Conservation (phyloP, 352 stramenopile species). For the Pythium aphanidermatum region DNA sequence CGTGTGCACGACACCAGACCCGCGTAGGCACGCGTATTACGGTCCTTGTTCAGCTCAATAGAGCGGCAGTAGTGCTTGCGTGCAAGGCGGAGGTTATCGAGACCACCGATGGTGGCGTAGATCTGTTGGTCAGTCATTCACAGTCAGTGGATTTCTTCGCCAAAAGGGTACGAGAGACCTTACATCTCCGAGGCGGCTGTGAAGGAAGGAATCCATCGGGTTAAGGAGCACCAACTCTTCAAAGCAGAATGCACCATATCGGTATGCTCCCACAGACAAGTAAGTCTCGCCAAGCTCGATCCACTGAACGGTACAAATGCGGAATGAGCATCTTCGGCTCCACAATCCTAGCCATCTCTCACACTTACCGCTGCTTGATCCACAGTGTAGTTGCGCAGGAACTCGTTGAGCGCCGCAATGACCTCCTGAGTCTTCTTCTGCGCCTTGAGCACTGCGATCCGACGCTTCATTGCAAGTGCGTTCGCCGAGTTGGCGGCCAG, state of each 20-base stretch:
- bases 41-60: slow-evolving; percentile 31
- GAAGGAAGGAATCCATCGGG: slow-evolving; percentile 32
- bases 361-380: slow-evolving; percentile 24
- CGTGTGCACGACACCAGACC: slow-evolving; percentile 28
- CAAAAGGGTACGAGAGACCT: background rate
- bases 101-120: slow-evolving; percentile 28
- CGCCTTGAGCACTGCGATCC: slow-evolving; percentile 29
- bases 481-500: slow-evolving; percentile 32
- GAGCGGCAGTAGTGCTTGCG: slow-evolving; percentile 38
- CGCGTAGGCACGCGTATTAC: slow-evolving; percentile 24
- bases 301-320: no score
- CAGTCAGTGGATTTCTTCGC: no score
- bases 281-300: slow-evolving; percentile 31
- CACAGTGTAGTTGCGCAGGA: slow-evolving; percentile 24
- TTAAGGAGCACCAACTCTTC: slow-evolving; percentile 39
- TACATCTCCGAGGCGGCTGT: slow-evolving; percentile 33
- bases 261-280: slow-evolving; percentile 23
- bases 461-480: slow-evolving; percentile 31
- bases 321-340: background rate
- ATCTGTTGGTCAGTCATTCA: slow-evolving; percentile 21
- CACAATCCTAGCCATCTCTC: background rate
- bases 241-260: slow-evolving; percentile 38
- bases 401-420: slow-evolving; percentile 31
- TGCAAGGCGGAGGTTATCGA: slow-evolving; percentile 26
- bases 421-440: slow-evolving; percentile 34